Evolutionary conservation across 2,329 filamentous ascomycete species (phyloP).

Genomic region (Ophiocordyceps sinensis): DNA sequence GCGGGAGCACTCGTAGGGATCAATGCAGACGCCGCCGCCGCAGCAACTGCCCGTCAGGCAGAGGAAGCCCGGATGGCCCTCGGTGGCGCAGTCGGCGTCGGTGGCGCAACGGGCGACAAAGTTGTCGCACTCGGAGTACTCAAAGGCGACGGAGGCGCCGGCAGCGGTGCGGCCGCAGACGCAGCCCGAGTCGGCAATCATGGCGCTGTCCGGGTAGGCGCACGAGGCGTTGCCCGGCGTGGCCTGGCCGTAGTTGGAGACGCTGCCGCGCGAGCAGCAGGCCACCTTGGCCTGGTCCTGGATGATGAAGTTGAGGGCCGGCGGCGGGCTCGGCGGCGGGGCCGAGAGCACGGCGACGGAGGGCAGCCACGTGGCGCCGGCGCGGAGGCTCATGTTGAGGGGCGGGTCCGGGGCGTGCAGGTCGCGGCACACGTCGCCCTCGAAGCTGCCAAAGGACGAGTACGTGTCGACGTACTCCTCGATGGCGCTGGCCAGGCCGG

Average conservation of each 20-base stretch:
- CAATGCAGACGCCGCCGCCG: slow-evolving; percentile 19
- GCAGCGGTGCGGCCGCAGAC: slow-evolving; percentile 17
- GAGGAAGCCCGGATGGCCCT: slow-evolving; percentile 11
- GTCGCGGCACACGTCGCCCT: slow-evolving; percentile 19
- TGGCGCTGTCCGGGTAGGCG: slow-evolving; percentile 16
- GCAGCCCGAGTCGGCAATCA: slow-evolving; percentile 15
- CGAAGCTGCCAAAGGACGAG: slow-evolving; percentile 13
- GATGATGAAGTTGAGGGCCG: slow-evolving; percentile 16
- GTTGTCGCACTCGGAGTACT: slow-evolving; percentile 18
- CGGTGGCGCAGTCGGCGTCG: slow-evolving; percentile 13
- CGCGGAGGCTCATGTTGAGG: slow-evolving; percentile 17
- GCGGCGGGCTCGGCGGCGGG: slow-evolving; percentile 12
- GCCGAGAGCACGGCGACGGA: slow-evolving; percentile 13
- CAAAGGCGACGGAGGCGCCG: slow-evolving; percentile 15
- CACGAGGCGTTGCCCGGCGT: slow-evolving; percentile 6
- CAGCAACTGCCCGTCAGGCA: slow-evolving; percentile 22
- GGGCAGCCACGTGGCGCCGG: slow-evolving; percentile 14
- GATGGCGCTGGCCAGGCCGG: slow-evolving; percentile 11
- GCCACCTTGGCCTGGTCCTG: slow-evolving; percentile 18
- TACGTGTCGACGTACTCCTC: slow-evolving; percentile 18
- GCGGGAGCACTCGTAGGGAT: slow-evolving; percentile 21
- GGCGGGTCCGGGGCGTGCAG: slow-evolving; percentile 17
- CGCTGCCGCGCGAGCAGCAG: slow-evolving; percentile 16
- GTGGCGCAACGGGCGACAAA: slow-evolving; percentile 12
- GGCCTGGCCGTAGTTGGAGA: slow-evolving; percentile 7